Base-by-base conservation (phyloP, 2,329 filamentous ascomycete genomes). In the Leptographium wingfieldii region DNA sequence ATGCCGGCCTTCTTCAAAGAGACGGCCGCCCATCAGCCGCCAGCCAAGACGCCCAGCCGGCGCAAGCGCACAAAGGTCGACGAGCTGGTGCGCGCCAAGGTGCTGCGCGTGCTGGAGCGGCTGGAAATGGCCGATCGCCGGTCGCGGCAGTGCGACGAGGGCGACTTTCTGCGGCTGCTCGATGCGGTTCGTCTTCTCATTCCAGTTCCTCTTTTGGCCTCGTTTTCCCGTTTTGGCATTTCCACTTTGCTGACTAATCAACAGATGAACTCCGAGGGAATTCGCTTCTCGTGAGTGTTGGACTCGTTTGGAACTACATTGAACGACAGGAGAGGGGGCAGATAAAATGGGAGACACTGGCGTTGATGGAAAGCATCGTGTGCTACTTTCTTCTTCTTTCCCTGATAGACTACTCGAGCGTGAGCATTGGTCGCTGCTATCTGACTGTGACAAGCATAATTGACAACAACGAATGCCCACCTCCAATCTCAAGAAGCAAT, bases 111-210 rank as follows among this genome's bases (percentile, higher is more conserved):
- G 25, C 77, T 97, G 25, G 87, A 92, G 69, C 83, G 87, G 60
- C 96, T 92, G 0, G 81, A 84, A 55, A 77, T 97, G 59, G 86
- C 85, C 3, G 90, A 95, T 62, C 90, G 88, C 75, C 80, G 92
- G 65, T 83, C 92, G 12, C 81, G 90, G 63, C 86, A 94, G 77
- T 95, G 91, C 68, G 91, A 96, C 68, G 90, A 97, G 74, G 92
- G 88, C 58, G 92, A 96, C 68, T 97, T 96, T 69, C 74, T 99
- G 70, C 86, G 85, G 66, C 72, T 96, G 65, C 73, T 96, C 48
- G 80, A 78, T 66, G 87, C 88, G 2, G 68, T 69, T 61, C 31
- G 67, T 66, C n/a, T 56, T 12, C 22, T 51, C 16, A 22, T 38
- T 9, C 22, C 22, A 22, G 5, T 16, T n/a, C n/a, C 55, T 9